phyloP scores from a whole-genome alignment of 2,329 filamentous ascomycete genomes.

The Ustulina deusta region DNA sequence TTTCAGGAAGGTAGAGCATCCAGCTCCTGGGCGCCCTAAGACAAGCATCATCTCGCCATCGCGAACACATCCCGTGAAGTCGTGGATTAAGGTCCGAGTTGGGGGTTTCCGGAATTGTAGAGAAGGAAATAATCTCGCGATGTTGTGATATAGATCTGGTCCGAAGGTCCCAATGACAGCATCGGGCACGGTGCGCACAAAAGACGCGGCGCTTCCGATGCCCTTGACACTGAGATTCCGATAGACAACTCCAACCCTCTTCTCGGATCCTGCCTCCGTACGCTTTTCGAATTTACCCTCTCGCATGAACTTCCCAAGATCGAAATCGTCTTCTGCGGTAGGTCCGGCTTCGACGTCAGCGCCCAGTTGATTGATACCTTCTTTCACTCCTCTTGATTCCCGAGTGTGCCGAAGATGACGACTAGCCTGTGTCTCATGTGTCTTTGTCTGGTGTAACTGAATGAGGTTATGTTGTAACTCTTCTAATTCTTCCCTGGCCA shows the following conservation, averaged over 20 bases:
- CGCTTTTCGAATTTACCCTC: constrained; percentile 82
- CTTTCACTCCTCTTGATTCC: constrained; percentile 31
- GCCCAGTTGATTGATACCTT: constrained; percentile 12
- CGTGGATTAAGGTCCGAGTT: constrained; percentile 65
- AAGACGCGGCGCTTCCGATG: constrained; percentile 72
- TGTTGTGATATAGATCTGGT: constrained; percentile 77
- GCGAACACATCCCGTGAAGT: constrained; percentile 75
- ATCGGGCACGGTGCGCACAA: constrained; percentile 78
- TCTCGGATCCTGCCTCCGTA: constrained; percentile 73
- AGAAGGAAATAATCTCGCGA: constrained; percentile 58
- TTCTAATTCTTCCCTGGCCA: constrained; percentile 54
- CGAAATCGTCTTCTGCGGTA: constrained; percentile 71
- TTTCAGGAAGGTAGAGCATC: constrained; percentile 83
- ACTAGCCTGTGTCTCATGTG: constrained; percentile 52
- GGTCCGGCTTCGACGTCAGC: constrained; percentile 51
- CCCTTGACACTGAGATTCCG: constrained; percentile 82
- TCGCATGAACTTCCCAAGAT: constrained; percentile 76
- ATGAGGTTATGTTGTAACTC: constrained; percentile 52
- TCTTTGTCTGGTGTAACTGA: constrained; percentile 53
- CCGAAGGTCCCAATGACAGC: constrained; percentile 84
- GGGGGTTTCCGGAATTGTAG: constrained; percentile 44
- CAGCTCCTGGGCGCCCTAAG: constrained; percentile 78
- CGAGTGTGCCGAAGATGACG: constrained; percentile 31
- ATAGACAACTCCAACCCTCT: constrained; percentile 82
- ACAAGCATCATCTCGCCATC: constrained; percentile 77